Percentiles rank a stretch among this genome's conserved stretches.
These are phyloP conservation scores for Arthroderma uncinatum DNA, from an alignment of 2,329 filamentous ascomycete genomes.

Conservation along the genomic window DNA sequence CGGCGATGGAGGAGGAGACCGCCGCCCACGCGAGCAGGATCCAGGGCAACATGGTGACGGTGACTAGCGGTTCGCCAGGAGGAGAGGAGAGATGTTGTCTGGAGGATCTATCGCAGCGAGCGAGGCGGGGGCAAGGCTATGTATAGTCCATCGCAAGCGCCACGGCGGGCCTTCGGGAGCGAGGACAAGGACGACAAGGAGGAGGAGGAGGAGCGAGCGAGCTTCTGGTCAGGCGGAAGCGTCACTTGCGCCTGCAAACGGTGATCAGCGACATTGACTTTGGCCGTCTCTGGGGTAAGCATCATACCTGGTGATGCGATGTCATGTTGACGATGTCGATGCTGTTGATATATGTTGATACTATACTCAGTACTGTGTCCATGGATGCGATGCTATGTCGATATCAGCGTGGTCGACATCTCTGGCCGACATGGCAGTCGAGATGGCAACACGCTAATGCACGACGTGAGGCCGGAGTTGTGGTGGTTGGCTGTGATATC, in stretches of 20 bases:
- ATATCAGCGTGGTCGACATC: too few species aligned
- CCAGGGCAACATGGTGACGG: conserved; percentile 8
- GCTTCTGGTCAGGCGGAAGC: neutral
- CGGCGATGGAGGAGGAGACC: conserved; percentile 31
- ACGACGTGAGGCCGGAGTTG: neutral
- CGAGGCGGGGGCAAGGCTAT: too few species aligned
- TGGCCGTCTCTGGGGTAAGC: neutral
- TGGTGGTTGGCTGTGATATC: neutral
- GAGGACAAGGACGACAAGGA: too few species aligned
- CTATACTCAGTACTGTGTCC: too few species aligned
- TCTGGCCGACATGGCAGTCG: neutral
- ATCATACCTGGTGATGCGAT: neutral
- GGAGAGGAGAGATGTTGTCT: neutral
- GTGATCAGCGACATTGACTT: conserved; percentile 1
- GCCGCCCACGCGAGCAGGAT: conserved; percentile 23
- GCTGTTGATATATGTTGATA: too few species aligned
- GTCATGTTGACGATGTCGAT: neutral
- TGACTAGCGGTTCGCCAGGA: neutral
- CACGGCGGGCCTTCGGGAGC: too few species aligned
- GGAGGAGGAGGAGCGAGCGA: too few species aligned
- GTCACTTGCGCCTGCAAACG: conserved; percentile 4
- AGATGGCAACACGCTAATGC: neutral
- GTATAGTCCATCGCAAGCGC: too few species aligned
- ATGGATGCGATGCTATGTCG: too few species aligned
- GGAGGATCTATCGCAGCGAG: too few species aligned